Evolutionary conservation across 768 basidiomycete genomes (phyloP).

Genomic region (Lepiota venenata): DNA sequence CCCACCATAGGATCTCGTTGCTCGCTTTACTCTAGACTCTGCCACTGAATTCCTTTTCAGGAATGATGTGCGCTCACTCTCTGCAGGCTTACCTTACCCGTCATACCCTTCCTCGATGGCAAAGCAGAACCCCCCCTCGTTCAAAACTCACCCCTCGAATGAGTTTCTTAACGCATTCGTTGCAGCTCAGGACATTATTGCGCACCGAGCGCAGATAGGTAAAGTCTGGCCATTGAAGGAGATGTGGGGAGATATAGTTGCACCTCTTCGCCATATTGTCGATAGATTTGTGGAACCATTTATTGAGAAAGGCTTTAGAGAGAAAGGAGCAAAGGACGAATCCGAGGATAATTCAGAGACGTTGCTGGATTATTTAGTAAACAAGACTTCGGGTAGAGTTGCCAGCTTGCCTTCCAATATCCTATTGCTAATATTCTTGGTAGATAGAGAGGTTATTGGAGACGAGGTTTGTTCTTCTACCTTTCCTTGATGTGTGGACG

Average conservation of each 20-base stretch:
- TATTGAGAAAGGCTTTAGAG: constrained; percentile 11
- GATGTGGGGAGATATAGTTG: constrained; percentile 14
- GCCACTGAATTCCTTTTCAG: constrained; percentile 64
- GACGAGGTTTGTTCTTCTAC: neutral
- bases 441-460: neutral
- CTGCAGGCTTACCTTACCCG: constrained; percentile 49
- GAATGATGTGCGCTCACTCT: constrained; percentile 44
- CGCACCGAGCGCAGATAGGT: constrained; percentile 35
- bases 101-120: constrained; percentile 17
- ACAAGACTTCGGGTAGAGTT: constrained; percentile 10
- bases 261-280: constrained; percentile 6
- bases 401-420: neutral
- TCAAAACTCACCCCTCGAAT: constrained; percentile 33
- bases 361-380: constrained; percentile 15
- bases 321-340: constrained; percentile 2
- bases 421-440: neutral
- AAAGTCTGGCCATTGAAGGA: constrained; percentile 23
- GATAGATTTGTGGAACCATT: constrained; percentile 16
- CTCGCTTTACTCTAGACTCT: constrained; percentile 60
- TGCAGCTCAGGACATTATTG: constrained; percentile 34
- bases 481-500: too few species aligned
- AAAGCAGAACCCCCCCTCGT: constrained; percentile 22
- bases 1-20: constrained; percentile 36
- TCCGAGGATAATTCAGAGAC: constrained; percentile 1
- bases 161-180: constrained; percentile 48